Evolutionary conservation across 495 filamentous ascomycete species (phyloP), one percentile per base, ranked within the genome.

Genomic region (Aspergillus avenaceus): DNA sequence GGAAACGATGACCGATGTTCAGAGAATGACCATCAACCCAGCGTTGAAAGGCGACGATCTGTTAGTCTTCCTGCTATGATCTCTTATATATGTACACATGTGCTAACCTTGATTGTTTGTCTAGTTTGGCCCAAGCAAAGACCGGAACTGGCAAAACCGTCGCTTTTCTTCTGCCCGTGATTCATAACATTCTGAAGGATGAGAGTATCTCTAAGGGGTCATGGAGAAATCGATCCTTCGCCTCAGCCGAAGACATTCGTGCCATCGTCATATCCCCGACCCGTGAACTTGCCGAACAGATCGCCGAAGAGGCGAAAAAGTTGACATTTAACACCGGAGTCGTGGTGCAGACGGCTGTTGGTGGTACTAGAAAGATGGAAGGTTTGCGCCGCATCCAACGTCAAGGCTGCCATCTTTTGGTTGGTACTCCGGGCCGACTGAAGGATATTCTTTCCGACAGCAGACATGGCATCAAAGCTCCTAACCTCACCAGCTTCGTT

Each of bases 251-350:
- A 26, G 90, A 97, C 62, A 90, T 97, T 52, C 84, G 90, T 47
- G 85, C 88, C 22, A 83, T 98, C 36, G 84, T 98, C 61, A 83
- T 98, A 52, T 97, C 95, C 0, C 93, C 93, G 8, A 98, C 93
- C 16, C 82, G 93, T 50, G 93, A 98, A 70, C 77, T 98, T 53
- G 93, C 93, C 4, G 89, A 96, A 64, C 93, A 98, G 71, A 97
- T 98, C 56, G 87, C 85, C 9, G 81, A 69, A 0, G 93, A 98
- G 62, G 91, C 93, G 2, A 69, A 53, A 36, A 92, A 84, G 62
- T 61, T 97, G n/a, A 77, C 79, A 4, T 34, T 31, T 7, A 71
- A 76, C 45, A 95, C 88, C 0, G 80, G 83, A 6, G 65, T 98
- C 26, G 66, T 84, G 16, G 85, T 95, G 21, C 90, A 96, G 67